Evolutionary conservation across 2,329 filamentous ascomycete genomes (phyloP), one percentile per base, ranked within the genome.

Genomic region (Aureobasidium sp.): DNA sequence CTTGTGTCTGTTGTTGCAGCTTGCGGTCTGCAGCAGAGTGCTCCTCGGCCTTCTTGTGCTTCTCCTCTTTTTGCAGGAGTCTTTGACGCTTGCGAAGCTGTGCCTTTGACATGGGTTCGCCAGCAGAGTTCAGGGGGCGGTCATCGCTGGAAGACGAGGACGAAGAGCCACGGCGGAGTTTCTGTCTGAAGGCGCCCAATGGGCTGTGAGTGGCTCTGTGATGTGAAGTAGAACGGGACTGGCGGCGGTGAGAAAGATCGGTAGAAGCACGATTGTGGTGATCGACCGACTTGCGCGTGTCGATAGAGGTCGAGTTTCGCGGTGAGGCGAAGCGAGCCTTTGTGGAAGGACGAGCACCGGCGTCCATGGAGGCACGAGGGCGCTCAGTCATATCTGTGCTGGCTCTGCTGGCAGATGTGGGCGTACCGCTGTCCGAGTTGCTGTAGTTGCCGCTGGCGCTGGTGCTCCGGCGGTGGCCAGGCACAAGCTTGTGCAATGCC

Each of bases 41-140:
- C 69, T 79, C 75, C 61, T 74, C 67, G 47, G 74, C 75, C 59
- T 76, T 75, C 67, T 75, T 75, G 63, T 71, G 71, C 59, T 77
- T 75, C 65, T 75, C 71, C 66, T 81, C 78, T 63, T 74, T 72
- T 63, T 76, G 73, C 3, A 72, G 75, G 63, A 76, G 73, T 62
- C 71, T 73, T 67, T 79, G 76, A 63, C 77, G 73, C 71, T 81
- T 81, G 58, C 77, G 76, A 65, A 74, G 69, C 70, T 81, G 79
- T 64, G 78, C 78, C 62, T 74, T 74, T 64, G 77, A 80, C 74
- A 80, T 75, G 50, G 73, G 73, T 69, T 80, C 77, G 59, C 78
- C 79, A 29, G 80, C 76, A 49, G 77, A 72, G 69, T 80, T 80
- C 65, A 81, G 71, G 21, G 78, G 77, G 30, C 71, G 61, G 57